Conservation (phyloP, 345 rosid genomes). For the Gossypium longicalyx region DNA sequence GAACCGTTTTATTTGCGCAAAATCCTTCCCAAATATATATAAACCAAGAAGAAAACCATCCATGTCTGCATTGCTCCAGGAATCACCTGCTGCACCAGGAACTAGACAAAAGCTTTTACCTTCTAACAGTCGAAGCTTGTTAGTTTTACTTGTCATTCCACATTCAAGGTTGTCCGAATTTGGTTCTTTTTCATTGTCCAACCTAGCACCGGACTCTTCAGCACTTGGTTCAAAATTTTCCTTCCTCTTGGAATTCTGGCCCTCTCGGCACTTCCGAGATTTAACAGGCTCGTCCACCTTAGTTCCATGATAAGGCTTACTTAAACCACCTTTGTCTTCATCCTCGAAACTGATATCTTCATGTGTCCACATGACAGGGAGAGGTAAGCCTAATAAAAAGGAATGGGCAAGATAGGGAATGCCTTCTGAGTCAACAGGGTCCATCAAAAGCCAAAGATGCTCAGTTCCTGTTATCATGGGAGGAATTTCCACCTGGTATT, state of each 20-base stretch:
- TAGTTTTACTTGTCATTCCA: conserved; percentile 18
- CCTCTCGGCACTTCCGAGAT: conserved; percentile 34
- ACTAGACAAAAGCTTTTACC: conserved; percentile 21
- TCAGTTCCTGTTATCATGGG: conserved; percentile 46
- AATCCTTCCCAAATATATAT: conserved; percentile 64
- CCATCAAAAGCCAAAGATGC: conserved; percentile 29
- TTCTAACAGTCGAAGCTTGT: conserved; percentile 11
- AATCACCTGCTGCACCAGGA: conserved; percentile 47
- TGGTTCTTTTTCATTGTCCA: conserved; percentile 26
- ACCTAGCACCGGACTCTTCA: conserved; percentile 17
- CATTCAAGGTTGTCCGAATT: conserved; percentile 26
- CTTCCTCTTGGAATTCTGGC: conserved; percentile 27
- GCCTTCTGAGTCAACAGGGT: conserved; percentile 36
- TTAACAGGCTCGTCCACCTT: conserved; percentile 31
- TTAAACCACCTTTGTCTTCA: conserved; percentile 14
- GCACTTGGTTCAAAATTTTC: conserved; percentile 21
- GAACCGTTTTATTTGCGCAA: conserved; percentile 47
- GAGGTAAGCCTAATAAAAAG: conserved; percentile 47
- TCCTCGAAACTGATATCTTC: conserved; percentile 9
- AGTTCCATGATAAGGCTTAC: conserved; percentile 21
- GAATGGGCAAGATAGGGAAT: conserved; percentile 26
- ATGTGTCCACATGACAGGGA: conserved; percentile 44
- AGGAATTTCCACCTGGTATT: conserved; percentile 62
- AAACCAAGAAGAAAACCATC: conserved; percentile 63
- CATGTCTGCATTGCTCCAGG: conserved; percentile 47